A percentile compares a stretch with the other conserved stretches of the same genome.
phyloP scores from a whole-genome alignment of 1,139 yeast species.

The Trichomonascaceae sp. region DNA sequence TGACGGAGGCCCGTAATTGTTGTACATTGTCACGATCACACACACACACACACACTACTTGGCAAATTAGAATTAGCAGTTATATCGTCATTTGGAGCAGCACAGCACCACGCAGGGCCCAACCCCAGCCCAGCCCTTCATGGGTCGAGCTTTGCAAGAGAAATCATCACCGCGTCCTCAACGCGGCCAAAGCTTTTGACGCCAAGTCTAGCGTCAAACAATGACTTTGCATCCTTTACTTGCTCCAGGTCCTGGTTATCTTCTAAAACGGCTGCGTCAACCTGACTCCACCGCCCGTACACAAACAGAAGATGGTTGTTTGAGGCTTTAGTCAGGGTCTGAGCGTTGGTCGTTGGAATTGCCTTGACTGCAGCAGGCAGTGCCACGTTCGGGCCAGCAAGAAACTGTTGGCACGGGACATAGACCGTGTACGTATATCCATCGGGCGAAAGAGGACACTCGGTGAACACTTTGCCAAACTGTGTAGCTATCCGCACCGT shows the following conservation, averaged over 20 bases:
- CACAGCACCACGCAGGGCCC: too few relatives aligned
- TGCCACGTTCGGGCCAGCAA: slow-evolving; percentile 2
- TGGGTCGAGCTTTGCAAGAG: slow-evolving; percentile 24
- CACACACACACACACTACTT: too few relatives aligned
- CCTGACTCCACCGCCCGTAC: slow-evolving; percentile 50
- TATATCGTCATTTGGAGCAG: too few relatives aligned
- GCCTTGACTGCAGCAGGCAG: background rate
- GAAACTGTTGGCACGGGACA: slow-evolving; percentile 48
- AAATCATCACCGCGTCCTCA: slow-evolving; percentile 59
- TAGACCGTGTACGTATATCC: slow-evolving; percentile 63
- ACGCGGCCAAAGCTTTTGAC: slow-evolving; percentile 47
- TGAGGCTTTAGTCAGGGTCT: slow-evolving; percentile 4
- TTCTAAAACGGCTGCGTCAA: slow-evolving; percentile 39
- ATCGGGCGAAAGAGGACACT: slow-evolving; percentile 45
- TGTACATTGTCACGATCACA: too few relatives aligned
- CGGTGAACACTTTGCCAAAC: slow-evolving; percentile 59
- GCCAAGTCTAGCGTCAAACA: slow-evolving; percentile 53
- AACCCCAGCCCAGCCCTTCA: too few relatives aligned
- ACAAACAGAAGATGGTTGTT: slow-evolving; percentile 37
- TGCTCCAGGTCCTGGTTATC: slow-evolving; percentile 36
- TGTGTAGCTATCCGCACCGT: slow-evolving; percentile 52
- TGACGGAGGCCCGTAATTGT: slow-evolving; percentile 10
- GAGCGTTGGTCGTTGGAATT: slow-evolving; percentile 4
- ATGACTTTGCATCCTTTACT: slow-evolving; percentile 39
- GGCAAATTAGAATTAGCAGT: too few relatives aligned